Base-by-base conservation (phyloP, 169 alveolate genomes). In the Plasmodium gonderi region DNA sequence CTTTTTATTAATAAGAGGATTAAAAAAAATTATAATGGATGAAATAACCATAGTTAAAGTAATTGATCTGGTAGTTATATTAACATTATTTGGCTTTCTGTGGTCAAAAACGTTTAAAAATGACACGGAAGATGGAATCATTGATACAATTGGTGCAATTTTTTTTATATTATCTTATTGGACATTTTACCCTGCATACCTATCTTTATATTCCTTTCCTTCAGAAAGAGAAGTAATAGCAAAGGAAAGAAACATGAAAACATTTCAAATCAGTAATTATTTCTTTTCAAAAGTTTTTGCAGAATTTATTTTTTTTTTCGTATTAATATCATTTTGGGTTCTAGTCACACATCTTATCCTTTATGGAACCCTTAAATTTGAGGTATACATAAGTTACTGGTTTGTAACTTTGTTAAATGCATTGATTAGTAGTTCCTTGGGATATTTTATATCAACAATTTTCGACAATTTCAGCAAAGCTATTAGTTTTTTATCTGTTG, bases 141-240 rank as follows among this genome's bases (percentile, higher is more conserved):
- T 79, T 74, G 94, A 90, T 23, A 49, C 91, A 2, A 69, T 90
- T 23, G 94, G 94, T 7, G 90, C 90, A 1, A 80, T 90, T 8
- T 90, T 90, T 60, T 90, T 90, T 81, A 90, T 90, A 5, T 65
- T 74, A 17, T 76, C 78, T 42, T 93, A 67, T 74, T 93, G 90
- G 93, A 93, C 90, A 1, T 81, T 78, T 47, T 81, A 90, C 74
- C 85, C 85, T 54, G 93, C 91, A 42, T 76, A 67, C 42, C 44
- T 93, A n/a, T 91, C 95, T 17, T 90, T 89, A 65, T 77, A 80
- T 60, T 79, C 96, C 12, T 91, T 94, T 68, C 96, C 96, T 5
- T 91, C 95, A 1, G 94, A 90, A 47, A 79, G 96, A 44, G 94
- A 74, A 29, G 94, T 91, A 47, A 80, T 80, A 29, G 91, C 96